Conservation (phyloP, 768 basidiomycete species). For the Russula sp. region DNA sequence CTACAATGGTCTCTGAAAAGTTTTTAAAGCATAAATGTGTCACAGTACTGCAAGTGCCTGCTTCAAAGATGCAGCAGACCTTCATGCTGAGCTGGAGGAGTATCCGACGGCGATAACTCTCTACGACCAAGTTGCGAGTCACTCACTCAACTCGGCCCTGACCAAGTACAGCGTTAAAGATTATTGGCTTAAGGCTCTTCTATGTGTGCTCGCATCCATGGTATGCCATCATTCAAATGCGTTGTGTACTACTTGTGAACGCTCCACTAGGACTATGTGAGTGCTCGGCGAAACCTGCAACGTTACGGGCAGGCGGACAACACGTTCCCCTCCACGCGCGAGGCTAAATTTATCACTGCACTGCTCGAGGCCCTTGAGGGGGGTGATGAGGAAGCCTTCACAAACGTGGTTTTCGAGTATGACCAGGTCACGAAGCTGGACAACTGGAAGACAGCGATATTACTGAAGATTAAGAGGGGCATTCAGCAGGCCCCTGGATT, state of each 20-base stretch:
- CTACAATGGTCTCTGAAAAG: background rate
- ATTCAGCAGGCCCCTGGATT: slow-evolving; percentile 50
- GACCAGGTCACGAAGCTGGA: slow-evolving; percentile 91
- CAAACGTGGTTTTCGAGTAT: slow-evolving; percentile 80
- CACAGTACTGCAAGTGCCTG: slow-evolving; percentile 89
- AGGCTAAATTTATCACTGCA: slow-evolving; percentile 78
- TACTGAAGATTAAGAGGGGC: slow-evolving; percentile 83
- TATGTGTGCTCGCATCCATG: slow-evolving; percentile 83
- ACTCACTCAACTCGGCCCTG: slow-evolving; percentile 68
- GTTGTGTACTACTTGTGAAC: background rate
- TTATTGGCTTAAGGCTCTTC: slow-evolving; percentile 81
- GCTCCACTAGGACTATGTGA: slow-evolving; percentile 67
- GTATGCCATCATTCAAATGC: slow-evolving; percentile 41
- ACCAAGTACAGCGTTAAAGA: slow-evolving; percentile 99
- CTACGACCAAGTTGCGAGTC: slow-evolving; percentile 86
- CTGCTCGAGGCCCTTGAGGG: slow-evolving; percentile 72
- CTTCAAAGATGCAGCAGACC: slow-evolving; percentile 94
- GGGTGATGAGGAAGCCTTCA: slow-evolving; percentile 68
- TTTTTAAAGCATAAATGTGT: slow-evolving; percentile 6
- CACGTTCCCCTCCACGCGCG: slow-evolving; percentile 81
- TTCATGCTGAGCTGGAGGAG: slow-evolving; percentile 84
- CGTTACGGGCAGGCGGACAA: slow-evolving; percentile 78
- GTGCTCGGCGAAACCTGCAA: slow-evolving; percentile 69
- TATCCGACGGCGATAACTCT: slow-evolving; percentile 78
- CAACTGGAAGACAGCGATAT: slow-evolving; percentile 89